Evolutionary conservation across 805 yeast species (phyloP).

Genomic region (Danielozyma ontarioensis): DNA sequence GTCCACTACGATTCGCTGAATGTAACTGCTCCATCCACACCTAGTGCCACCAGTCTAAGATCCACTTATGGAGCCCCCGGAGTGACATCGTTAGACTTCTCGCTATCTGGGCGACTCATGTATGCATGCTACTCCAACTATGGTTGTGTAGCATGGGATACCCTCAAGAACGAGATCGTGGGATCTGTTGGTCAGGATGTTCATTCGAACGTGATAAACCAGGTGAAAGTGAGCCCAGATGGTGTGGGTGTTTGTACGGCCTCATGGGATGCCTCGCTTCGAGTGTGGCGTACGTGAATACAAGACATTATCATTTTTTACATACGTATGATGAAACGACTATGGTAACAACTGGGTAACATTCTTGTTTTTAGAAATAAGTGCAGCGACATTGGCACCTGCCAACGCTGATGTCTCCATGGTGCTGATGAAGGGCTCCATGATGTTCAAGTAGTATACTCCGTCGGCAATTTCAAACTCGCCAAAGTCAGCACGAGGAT

Average conservation of each 20-base stretch:
- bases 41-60: conserved; percentile 3
- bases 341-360: background rate
- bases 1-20: too few relatives aligned
- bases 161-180: conserved; percentile 56
- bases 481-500: conserved; percentile 20
- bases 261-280: conserved; percentile 74
- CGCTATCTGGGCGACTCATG: conserved; percentile 68
- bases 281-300: too few relatives aligned
- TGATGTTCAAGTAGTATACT: conserved; percentile 40
- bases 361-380: conserved; percentile 25
- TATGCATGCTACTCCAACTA: conserved; percentile 73
- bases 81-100: conserved; percentile 65
- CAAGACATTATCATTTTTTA: too few relatives aligned
- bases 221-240: conserved; percentile 63
- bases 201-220: conserved; percentile 57
- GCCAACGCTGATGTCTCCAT: conserved; percentile 49
- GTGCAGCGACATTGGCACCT: conserved; percentile 46
- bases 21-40: background rate
- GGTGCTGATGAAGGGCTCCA: conserved; percentile 45
- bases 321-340: too few relatives aligned
- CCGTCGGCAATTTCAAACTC: conserved; percentile 23
- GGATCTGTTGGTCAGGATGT: conserved; percentile 50
- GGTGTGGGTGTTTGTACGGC: conserved; percentile 76
- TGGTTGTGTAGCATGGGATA: conserved; percentile 76
- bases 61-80: conserved; percentile 56